Percentiles rank a stretch among this genome's conserved stretches.
Conservation (phyloP, 192 early-diverging fungal genomes). For the Pecoramyces ruminantium region DNA sequence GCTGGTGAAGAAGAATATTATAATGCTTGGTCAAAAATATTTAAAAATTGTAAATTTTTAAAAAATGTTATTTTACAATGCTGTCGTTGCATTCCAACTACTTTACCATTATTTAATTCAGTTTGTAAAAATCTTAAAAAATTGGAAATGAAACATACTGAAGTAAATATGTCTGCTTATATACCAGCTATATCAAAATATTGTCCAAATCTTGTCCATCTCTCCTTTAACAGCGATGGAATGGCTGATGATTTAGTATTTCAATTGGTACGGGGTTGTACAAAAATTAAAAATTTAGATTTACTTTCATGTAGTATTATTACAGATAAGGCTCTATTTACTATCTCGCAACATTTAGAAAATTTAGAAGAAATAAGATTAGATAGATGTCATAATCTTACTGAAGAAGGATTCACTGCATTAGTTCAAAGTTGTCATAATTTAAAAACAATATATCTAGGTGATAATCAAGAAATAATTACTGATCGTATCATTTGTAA, state of each 20-base stretch:
- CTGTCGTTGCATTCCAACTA: not conserved
- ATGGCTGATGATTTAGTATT: not conserved
- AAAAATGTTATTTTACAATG: not conserved
- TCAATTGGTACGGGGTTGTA: not conserved
- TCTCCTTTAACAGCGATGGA: not conserved
- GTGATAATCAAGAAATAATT: not conserved
- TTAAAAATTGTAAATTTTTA: not conserved
- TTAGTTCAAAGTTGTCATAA: not conserved
- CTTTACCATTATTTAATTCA: not conserved
- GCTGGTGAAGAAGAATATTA: not conserved
- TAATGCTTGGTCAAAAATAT: not conserved
- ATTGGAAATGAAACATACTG: not conserved
- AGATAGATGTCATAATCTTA: not conserved
- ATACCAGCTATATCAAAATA: not conserved
- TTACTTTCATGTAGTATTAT: not conserved
- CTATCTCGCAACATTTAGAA: not conserved
- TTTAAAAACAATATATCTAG: not conserved
- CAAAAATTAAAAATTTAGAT: not conserved
- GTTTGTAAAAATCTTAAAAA: not conserved
- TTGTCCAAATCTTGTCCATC: not conserved
- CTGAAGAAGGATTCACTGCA: not conserved
- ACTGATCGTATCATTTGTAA: not conserved
- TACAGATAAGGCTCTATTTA: not conserved
- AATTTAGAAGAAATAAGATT: not conserved
- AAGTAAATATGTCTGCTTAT: not conserved